Evolutionary conservation across 306 rosid species (phyloP), one percentile per base, ranked within the genome.

Genomic region (Rubus idaeus): DNA sequence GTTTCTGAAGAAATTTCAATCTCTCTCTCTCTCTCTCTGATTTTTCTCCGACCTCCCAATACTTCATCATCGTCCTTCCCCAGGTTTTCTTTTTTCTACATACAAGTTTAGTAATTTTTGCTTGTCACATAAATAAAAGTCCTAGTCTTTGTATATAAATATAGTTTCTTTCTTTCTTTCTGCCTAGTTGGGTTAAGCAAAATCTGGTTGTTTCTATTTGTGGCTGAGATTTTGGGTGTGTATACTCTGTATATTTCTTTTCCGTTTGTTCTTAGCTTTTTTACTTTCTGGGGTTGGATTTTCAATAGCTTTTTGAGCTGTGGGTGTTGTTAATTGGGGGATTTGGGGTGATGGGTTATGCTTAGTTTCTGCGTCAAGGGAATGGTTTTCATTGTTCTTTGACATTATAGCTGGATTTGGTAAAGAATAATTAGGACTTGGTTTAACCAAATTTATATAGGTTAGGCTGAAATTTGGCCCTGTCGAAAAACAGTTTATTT

Each of bases 291-390:
- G 63, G 75, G 64, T 77, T 80, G 75, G 73, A 62, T 76, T 64
- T 67, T 42, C 21, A 60, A 10, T 56, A 64, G 47, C 51, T 26
- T 71, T 52, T 69, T 66, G 51, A 49, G 67, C 10, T 23, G 18
- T 14, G 52, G 53, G 37, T 71, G 20, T 70, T 65, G 74, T 16
- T 79, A 26, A 53, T 45, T 77, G 49, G 79, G 75, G 63, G 49
- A 47, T 80, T 70, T 79, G 45, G 78, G 47, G 72, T 55, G 53
- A 70, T 53, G 37, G 79, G 70, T 67, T 62, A 57, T 78, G 80
- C 81, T 70, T 81, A 52, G 85, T 30, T 55, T 79, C 70, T 77
- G 80, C 73, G 58, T 77, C 80, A 70, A 79, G 79, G 79, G 79
- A 68, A 47, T 51, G 76, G 68, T 79, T 71, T 37, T 61, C 42